A percentile compares a stretch with the other conserved stretches of the same genome.
phyloP scores from a whole-genome alignment of 225 moss, liverwort and hornwort genomes.

The Anthoceros angustus region DNA sequence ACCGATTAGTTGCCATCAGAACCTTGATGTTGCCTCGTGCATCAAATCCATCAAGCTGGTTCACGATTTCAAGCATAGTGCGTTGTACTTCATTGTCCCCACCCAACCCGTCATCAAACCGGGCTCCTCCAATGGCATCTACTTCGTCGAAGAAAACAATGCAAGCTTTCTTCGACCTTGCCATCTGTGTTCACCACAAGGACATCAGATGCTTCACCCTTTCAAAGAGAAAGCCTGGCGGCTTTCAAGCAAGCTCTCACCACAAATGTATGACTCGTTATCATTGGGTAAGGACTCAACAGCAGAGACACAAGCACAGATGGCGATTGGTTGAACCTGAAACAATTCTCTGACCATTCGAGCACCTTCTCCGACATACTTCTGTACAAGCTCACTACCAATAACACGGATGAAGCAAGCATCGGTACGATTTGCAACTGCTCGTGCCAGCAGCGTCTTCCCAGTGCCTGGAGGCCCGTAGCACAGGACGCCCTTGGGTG shows the following conservation, averaged over 20 bases:
- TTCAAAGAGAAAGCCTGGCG: too few species aligned
- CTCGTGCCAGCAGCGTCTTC: constrained; percentile 86
- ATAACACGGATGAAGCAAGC: constrained; percentile 97
- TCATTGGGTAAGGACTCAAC: too few species aligned
- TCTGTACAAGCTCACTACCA: constrained; percentile 92
- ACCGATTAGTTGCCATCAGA: constrained; percentile 96
- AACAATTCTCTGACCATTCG: constrained; percentile 98
- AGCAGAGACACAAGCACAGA: not conserved
- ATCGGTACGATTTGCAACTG: constrained; percentile 94
- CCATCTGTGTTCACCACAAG: constrained; percentile 55
- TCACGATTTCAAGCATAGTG: constrained; percentile 95
- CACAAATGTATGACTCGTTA: not conserved
- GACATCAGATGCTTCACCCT: not conserved
- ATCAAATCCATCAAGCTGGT: constrained; percentile 95
- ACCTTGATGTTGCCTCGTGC: constrained; percentile 94
- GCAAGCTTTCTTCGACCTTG: constrained; percentile 94
- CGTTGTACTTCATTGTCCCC: constrained; percentile 98
- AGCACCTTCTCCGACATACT: constrained; percentile 95
- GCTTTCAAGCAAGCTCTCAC: not conserved
- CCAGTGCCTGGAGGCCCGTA: constrained; percentile 97
- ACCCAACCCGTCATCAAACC: constrained; percentile 88
- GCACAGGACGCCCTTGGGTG: constrained; percentile 90
- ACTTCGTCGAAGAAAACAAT: constrained; percentile 75
- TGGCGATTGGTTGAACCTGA: constrained; percentile 25
- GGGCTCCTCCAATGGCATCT: constrained; percentile 48